Evolutionary conservation across 202 grass and related monocot genomes (phyloP).

Genomic region (Zoysia matrella): DNA sequence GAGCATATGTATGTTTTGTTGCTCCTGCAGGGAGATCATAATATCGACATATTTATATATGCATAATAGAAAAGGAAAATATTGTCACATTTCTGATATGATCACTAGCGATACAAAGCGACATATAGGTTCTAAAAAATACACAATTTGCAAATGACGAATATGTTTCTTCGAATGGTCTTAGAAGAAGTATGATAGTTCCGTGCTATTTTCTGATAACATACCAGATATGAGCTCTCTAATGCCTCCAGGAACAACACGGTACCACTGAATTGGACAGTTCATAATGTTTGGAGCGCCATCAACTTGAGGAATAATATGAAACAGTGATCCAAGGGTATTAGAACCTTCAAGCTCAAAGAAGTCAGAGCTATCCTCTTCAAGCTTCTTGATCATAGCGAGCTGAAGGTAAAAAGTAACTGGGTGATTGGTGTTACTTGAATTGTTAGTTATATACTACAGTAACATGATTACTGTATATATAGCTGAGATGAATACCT

Average conservation of each 20-base stretch:
- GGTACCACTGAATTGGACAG: slow-evolving; percentile 81
- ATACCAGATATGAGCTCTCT: slow-evolving; percentile 81
- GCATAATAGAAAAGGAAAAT: background rate
- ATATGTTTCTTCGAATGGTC: slow-evolving; percentile 19
- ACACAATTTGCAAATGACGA: slow-evolving; percentile 33
- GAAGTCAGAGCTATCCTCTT: slow-evolving; percentile 65
- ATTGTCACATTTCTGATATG: slow-evolving; percentile 10
- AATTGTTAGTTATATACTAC: background rate
- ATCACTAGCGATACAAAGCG: slow-evolving; percentile 6
- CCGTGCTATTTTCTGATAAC: slow-evolving; percentile 12
- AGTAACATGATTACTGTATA: slow-evolving; percentile 27
- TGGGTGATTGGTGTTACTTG: slow-evolving; percentile 5
- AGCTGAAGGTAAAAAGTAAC: slow-evolving; percentile 56
- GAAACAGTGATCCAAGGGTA: slow-evolving; percentile 76
- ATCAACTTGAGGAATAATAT: slow-evolving; percentile 73
- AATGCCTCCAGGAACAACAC: slow-evolving; percentile 61
- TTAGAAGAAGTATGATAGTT: slow-evolving; percentile 5
- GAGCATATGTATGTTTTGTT: slow-evolving; percentile 81
- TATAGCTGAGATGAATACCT: slow-evolving; percentile 51
- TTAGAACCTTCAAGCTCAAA: slow-evolving; percentile 83
- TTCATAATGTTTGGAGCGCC: slow-evolving; percentile 55
- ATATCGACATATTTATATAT: slow-evolving; percentile 16
- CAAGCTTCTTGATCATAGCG: slow-evolving; percentile 77
- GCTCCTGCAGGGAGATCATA: slow-evolving; percentile 64
- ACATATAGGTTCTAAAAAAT: slow-evolving; percentile 7